Base-by-base conservation (phyloP, 2,329 filamentous ascomycete species). In the Cadophora malorum region DNA sequence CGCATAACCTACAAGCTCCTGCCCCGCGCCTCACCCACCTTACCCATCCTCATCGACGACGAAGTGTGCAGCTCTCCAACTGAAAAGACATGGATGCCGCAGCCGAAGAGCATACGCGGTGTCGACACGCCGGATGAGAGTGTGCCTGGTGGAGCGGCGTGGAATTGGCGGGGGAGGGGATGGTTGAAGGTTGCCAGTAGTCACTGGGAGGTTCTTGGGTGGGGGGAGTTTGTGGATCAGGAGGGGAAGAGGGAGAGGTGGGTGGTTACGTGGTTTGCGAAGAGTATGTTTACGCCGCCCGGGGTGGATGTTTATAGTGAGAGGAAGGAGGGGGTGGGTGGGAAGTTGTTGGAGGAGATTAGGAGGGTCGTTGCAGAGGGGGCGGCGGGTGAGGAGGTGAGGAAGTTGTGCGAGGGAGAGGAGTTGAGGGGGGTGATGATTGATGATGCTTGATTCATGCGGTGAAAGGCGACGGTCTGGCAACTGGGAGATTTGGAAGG, bases 261-360 rank as follows among this genome's bases (percentile, higher is more conserved):
- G 91, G 88, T 87, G 1, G 91, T 97, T 16, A 96, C 92, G 4
- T 95, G 90, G 84, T 97, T 97, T 79, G 89, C 90, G 70, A 90
- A 91, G 75, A 96, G 92, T 28, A 73, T 94, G 55, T 96, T 97
- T 74, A 96, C 93, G 7, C 90, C 91, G 70, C 91, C 93, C 66
- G 93, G 93, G 0, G 75, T 97, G 35, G 93, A 97, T 79, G 79
- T 96, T 10, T 96, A 95, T 78, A 89, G 87, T 56, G 84, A 91
- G 73, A 82, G 84, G 19, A 84, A 80, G 63, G 85, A 84, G 70
- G 91, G 91, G 0, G 71, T 93, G 70, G 85, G 83, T 65, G 80
- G 85, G 66, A 84, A 81, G 76, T 86, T 88, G 64, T 83, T 89
- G 49, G 80, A 79, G 61, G 82, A 77, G 31, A 86, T 95, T 69